Evolutionary conservation across 768 basidiomycete species (phyloP).

Genomic region (Kwoniella europaea): DNA sequence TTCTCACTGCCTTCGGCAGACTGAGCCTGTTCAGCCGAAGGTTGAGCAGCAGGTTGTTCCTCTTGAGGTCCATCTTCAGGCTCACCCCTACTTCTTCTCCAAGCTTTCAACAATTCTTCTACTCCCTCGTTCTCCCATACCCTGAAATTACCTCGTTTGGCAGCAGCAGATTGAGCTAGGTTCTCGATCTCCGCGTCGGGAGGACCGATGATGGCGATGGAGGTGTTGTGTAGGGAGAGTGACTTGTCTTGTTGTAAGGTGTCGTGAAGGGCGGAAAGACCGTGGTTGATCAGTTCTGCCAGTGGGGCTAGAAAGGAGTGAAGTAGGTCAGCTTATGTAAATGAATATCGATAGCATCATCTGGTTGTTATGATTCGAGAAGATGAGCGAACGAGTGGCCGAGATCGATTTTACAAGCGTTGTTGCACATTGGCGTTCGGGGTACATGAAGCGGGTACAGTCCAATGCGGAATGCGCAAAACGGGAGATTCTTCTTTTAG

Average conservation of each 20-base stretch:
- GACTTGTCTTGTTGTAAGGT: slow-evolving; percentile 99
- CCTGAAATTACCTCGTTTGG: slow-evolving; percentile 71
- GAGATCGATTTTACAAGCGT: too few species aligned
- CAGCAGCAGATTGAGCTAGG: slow-evolving; percentile 63
- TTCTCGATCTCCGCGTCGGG: slow-evolving; percentile 60
- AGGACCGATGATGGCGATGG: slow-evolving; percentile 84
- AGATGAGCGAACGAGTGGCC: too few species aligned
- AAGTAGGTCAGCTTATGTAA: background rate
- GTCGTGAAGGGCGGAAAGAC: slow-evolving; percentile 90
- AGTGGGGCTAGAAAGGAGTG: slow-evolving; percentile 67
- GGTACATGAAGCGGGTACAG: too few species aligned
- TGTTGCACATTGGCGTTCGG: too few species aligned
- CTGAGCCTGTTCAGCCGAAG: slow-evolving; percentile 20
- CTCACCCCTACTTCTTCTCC: slow-evolving; percentile 65
- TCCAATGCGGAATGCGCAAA: background rate
- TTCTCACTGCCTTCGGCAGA: slow-evolving; percentile 54
- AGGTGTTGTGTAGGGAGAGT: slow-evolving; percentile 89
- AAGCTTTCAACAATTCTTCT: slow-evolving; percentile 73
- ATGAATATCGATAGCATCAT: background rate
- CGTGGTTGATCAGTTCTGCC: slow-evolving; percentile 88
- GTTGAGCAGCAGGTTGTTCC: slow-evolving; percentile 44
- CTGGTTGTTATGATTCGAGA: too few species aligned
- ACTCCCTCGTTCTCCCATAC: slow-evolving; percentile 85
- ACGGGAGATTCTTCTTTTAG: background rate
- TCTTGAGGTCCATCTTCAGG: slow-evolving; percentile 46